Conservation (phyloP, 2,329 filamentous ascomycete genomes). For the Byssochlamys sp. region DNA sequence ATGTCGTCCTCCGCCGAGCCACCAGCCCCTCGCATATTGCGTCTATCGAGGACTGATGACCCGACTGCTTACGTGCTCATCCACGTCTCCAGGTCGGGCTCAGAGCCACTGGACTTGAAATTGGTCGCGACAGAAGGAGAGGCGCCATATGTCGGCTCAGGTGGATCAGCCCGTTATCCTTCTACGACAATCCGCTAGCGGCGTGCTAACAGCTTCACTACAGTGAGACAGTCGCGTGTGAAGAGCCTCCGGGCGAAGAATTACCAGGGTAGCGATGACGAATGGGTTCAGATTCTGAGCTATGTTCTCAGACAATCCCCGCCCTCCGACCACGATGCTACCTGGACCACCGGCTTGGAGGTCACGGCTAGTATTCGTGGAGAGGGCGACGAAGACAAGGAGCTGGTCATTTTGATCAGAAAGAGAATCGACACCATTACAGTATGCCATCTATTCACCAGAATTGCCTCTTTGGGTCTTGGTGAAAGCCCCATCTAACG, state of each 20-base stretch:
- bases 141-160: slow-evolving; percentile 40
- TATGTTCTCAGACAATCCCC: slow-evolving; percentile 24
- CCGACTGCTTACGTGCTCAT: slow-evolving; percentile 39
- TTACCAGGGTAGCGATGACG: slow-evolving; percentile 35
- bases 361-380: slow-evolving; percentile 19
- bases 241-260: slow-evolving; percentile 32
- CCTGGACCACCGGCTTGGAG: slow-evolving; percentile 21
- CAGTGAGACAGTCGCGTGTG: slow-evolving; percentile 30
- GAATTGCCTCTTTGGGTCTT: not conserved
- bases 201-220: slow-evolving; percentile 12
- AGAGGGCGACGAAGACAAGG: slow-evolving; percentile 19
- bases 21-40: slow-evolving; percentile 33
- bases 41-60: slow-evolving; percentile 40
- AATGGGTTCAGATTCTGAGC: slow-evolving; percentile 31
- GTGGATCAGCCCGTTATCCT: slow-evolving; percentile 21
- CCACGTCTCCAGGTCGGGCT: slow-evolving; percentile 34
- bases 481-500: slow-evolving; percentile 10
- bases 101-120: slow-evolving; percentile 41
- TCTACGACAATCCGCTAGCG: not conserved
- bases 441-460: slow-evolving; percentile 19
- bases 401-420: slow-evolving; percentile 32
- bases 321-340: slow-evolving; percentile 7
- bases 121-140: slow-evolving; percentile 52
- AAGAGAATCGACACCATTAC: slow-evolving; percentile 42
- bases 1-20: slow-evolving; percentile 7